Base-by-base conservation (phyloP, 2,329 filamentous ascomycete genomes). In the Myriosclerotinia duriaeana region DNA sequence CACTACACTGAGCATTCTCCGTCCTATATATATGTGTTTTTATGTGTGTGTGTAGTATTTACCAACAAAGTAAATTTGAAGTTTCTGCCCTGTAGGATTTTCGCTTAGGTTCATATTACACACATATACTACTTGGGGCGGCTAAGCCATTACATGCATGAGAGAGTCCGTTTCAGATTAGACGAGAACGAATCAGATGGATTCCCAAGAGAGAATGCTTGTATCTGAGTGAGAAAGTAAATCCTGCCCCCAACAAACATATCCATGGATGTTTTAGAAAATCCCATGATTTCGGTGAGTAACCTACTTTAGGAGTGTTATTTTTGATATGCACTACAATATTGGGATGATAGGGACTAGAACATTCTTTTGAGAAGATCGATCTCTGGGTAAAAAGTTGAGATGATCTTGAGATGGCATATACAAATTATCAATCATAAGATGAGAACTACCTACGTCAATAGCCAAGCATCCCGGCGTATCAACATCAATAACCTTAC, bases 81-180 rank as follows among this genome's bases (percentile, higher is more conserved):
- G 38, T 11, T 48, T 50, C 46, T 50, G 46, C 46, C 46, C 46
- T n/a, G 46, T 20, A 50, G 46, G 46, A 50, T 50, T n/a, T 20
- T 50, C 46, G 46, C n/a, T 22, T 22, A 42, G 48, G 54, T 36
- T 59, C n/a, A 46, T 36, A 48, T 34, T 46, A n/a, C 44, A 0
- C n/a, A 11, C 55, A 36, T 46, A 46, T 8, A 46, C 20, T 46
- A 8, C 17, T 5, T 20, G 8, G 15, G 20, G 44, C 44, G 20
- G 17, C 55, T 59, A 40, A 9, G 40, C 56, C 56, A 59, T 52
- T n/a, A n/a, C 46, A 30, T n/a, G 34, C 14, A 40, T 20, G 46
- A 40, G 8, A 34, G n/a, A n/a, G n/a, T 52, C 26, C 15, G 59
- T 62, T 62, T 62, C 46, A 62, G 40, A n/a, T 26, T 26, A 5